Conservation (phyloP, 148 eudicot genomes). For the Spergularia marina region DNA sequence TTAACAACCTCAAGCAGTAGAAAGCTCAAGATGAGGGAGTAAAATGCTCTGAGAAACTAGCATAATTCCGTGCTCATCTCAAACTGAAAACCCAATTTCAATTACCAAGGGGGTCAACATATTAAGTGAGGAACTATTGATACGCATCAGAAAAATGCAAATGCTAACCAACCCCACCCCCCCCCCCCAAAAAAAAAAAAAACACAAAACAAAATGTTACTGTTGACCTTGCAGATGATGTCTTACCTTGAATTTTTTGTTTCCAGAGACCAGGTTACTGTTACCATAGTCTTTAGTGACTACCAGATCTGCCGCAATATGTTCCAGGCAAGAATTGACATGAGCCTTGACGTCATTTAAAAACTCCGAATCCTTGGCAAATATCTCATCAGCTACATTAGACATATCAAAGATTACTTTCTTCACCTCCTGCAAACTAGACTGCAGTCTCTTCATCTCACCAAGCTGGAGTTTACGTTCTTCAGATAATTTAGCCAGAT, state of each 20-base stretch:
- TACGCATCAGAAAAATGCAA: not conserved
- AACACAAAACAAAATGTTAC: not conserved
- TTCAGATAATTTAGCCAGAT: slow-evolving; percentile 52
- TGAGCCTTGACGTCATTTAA: slow-evolving; percentile 41
- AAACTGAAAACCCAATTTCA: not conserved
- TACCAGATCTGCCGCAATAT: slow-evolving; percentile 33
- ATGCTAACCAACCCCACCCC: not conserved
- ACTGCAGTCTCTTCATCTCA: slow-evolving; percentile 45
- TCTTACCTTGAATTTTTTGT: slow-evolving; percentile 52
- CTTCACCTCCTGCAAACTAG: slow-evolving; percentile 43
- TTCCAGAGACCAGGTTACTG: slow-evolving; percentile 30
- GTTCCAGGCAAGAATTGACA: slow-evolving; percentile 42
- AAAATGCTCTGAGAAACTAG: not conserved
- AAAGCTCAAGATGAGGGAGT: not conserved
- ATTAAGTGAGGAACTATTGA: not conserved
- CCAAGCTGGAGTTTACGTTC: slow-evolving; percentile 51
- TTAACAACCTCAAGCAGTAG: not conserved
- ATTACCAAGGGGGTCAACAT: not conserved
- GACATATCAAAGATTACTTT: slow-evolving; percentile 43
- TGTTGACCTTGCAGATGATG: not conserved
- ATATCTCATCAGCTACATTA: slow-evolving; percentile 39
- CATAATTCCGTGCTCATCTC: not conserved
- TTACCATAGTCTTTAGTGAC: slow-evolving; percentile 31
- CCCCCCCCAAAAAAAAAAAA: not conserved
- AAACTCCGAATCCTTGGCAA: slow-evolving; percentile 55